Evolutionary conservation across 495 filamentous ascomycete species (phyloP).

Genomic region (Acidomyces sp.): DNA sequence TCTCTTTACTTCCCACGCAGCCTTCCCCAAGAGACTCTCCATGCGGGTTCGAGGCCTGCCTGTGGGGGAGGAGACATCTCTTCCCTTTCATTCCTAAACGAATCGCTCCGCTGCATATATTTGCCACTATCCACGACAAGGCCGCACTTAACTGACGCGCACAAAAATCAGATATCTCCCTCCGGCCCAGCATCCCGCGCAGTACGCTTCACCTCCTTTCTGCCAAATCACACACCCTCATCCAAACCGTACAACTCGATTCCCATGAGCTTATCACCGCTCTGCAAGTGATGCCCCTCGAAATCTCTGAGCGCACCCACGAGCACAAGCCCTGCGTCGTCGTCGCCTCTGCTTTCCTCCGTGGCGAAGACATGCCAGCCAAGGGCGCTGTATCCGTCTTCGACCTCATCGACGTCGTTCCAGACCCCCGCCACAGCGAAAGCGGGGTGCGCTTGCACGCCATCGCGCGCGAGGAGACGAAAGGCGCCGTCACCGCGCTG

Average conservation of each 20-base stretch:
- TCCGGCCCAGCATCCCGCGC: slow-evolving; percentile 14
- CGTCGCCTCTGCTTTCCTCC: slow-evolving; percentile 67
- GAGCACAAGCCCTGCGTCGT: slow-evolving; percentile 67
- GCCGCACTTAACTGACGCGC: not conserved
- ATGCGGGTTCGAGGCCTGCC: slow-evolving; percentile 37
- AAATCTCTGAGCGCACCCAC: slow-evolving; percentile 79
- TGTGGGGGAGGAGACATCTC: slow-evolving; percentile 11
- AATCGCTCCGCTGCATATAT: too few relatives aligned
- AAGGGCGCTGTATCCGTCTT: slow-evolving; percentile 83
- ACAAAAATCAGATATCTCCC: slow-evolving; percentile 5
- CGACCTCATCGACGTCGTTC: slow-evolving; percentile 53
- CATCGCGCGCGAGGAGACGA: slow-evolving; percentile 75
- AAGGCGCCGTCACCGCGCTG: slow-evolving; percentile 83
- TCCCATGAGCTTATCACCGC: slow-evolving; percentile 48
- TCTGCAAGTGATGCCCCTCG: slow-evolving; percentile 70
- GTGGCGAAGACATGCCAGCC: slow-evolving; percentile 77
- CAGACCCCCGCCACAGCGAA: slow-evolving; percentile 44
- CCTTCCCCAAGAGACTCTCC: not conserved
- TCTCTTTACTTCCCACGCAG: slow-evolving; percentile 37
- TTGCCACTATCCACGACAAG: too few relatives aligned
- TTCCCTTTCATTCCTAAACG: not conserved
- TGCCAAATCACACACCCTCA: slow-evolving; percentile 3
- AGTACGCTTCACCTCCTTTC: slow-evolving; percentile 18
- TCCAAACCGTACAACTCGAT: slow-evolving; percentile 12
- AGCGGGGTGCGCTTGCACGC: slow-evolving; percentile 23